Percentiles rank a stretch among this genome's conserved stretches.
Evolutionary conservation across 2,329 filamentous ascomycete species (phyloP).

Genomic region (Fusarium secorum): DNA sequence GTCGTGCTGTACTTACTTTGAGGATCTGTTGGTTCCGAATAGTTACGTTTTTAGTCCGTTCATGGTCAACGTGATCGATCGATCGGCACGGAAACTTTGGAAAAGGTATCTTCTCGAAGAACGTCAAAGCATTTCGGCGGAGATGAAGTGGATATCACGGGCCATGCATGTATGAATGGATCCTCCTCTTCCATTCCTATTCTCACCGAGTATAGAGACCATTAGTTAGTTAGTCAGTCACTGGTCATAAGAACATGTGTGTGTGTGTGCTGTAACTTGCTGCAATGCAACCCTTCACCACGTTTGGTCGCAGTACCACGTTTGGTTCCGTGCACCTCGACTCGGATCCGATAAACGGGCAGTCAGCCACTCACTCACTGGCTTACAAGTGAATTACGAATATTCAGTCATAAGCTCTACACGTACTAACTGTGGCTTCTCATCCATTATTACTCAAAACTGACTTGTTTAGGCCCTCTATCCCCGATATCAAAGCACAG

Average conservation of each 20-base stretch:
- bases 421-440: not conserved
- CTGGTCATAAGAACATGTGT: not conserved
- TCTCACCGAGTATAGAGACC: not conserved
- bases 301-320: not conserved
- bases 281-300: not conserved
- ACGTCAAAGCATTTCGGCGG: not conserved
- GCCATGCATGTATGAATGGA: not conserved
- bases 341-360: constrained; percentile 12
- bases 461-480: not conserved
- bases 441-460: not conserved
- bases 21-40: not conserved
- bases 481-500: not conserved
- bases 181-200: not conserved
- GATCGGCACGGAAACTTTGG: constrained; percentile 10
- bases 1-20: not conserved
- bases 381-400: not conserved
- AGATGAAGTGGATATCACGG: not conserved
- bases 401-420: constrained; percentile 2
- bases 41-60: not conserved
- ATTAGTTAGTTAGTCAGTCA: not conserved
- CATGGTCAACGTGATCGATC: constrained; percentile 20
- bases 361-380: not conserved
- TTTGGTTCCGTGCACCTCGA: no score
- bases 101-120: constrained; percentile 1
- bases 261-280: not conserved